Evolutionary conservation across 164 flowering plant species (phyloP).

Genomic region (Kingdonia uniflora): DNA sequence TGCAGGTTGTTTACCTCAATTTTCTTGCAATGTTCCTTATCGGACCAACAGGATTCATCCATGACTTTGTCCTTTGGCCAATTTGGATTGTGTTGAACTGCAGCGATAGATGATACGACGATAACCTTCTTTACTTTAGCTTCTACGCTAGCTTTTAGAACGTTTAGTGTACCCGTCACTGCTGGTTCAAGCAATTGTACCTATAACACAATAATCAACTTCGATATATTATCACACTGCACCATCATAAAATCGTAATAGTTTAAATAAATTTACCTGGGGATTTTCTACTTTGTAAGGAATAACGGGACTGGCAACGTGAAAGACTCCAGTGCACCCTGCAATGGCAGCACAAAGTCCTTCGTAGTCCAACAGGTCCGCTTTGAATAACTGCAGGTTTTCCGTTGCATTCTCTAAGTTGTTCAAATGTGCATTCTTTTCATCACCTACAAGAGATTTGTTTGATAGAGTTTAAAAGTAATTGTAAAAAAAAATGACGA

Average conservation of each 20-base stretch:
- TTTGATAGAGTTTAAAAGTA: no score
- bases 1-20: constrained; percentile 1
- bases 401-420: constrained; percentile 34
- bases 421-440: constrained; percentile 39
- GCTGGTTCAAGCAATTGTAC: constrained; percentile 45
- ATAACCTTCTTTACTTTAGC: constrained; percentile 40
- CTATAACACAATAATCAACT: no score
- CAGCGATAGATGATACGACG: constrained; percentile 34
- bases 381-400: constrained; percentile 45
- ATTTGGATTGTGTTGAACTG: constrained; percentile 29
- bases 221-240: no score
- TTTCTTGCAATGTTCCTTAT: constrained; percentile 25
- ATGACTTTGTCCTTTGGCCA: constrained; percentile 32
- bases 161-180: constrained; percentile 41
- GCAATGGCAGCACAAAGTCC: constrained; percentile 33
- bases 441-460: constrained; percentile 22
- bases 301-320: constrained; percentile 52
- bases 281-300: constrained; percentile 27
- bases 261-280: constrained; percentile 11
- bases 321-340: constrained; percentile 57
- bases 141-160: constrained; percentile 33
- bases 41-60: constrained; percentile 57
- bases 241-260: background rate
- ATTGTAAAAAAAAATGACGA: no score
- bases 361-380: constrained; percentile 38